Conservation (phyloP, 2,329 filamentous ascomycete genomes). For the Cladosporium sp. region DNA sequence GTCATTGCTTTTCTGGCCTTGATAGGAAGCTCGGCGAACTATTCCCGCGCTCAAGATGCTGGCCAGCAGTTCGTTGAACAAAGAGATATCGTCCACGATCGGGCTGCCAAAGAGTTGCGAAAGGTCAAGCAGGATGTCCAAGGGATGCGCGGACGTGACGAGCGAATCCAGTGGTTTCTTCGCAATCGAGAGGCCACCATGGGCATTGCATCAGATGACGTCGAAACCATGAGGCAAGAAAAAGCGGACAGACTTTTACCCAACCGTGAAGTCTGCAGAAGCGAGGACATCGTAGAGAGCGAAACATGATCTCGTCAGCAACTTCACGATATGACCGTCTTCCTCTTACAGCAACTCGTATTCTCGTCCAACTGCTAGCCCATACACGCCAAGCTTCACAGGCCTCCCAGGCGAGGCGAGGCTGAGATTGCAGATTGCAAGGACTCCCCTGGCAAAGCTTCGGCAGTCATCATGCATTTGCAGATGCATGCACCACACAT, state of each 20-base stretch:
- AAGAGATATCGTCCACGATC: conserved; percentile 60
- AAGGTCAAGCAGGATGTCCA: conserved; percentile 49
- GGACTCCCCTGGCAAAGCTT: conserved; percentile 4
- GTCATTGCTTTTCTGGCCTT: conserved; percentile 66
- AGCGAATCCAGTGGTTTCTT: conserved; percentile 71
- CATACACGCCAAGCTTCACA: neutral
- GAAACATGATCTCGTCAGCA: conserved; percentile 1
- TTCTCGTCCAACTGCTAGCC: no score
- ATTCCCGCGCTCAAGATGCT: conserved; percentile 60
- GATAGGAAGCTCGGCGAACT: conserved; percentile 67
- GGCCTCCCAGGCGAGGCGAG: neutral
- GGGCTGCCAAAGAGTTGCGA: conserved; percentile 59
- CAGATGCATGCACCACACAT: conserved; percentile 2
- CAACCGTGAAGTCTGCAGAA: conserved; percentile 42
- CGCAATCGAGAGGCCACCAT: conserved; percentile 61
- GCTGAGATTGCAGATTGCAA: neutral
- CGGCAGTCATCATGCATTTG: conserved; percentile 9
- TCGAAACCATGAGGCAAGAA: conserved; percentile 42
- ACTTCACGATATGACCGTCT: no score
- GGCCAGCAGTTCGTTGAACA: conserved; percentile 61
- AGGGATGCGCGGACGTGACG: conserved; percentile 42
- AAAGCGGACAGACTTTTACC: conserved; percentile 43
- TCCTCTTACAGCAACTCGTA: no score
- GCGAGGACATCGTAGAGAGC: conserved; percentile 32
- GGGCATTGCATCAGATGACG: conserved; percentile 32